Evolutionary conservation across 129 eudicot species (phyloP).

Genomic region (Pulicaria dysenterica): DNA sequence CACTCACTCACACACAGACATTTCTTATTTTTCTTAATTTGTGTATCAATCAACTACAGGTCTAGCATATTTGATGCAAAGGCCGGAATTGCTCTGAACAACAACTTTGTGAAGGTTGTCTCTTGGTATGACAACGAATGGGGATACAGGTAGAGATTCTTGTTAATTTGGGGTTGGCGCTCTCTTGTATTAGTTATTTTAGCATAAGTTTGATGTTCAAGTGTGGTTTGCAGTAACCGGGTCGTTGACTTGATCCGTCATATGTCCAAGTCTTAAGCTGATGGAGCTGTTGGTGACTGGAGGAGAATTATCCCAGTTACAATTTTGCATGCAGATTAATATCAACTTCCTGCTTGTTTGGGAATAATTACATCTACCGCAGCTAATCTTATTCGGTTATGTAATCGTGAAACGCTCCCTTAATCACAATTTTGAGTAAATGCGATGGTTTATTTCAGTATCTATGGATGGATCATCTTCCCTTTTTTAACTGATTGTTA

Average conservation of each 20-base stretch:
- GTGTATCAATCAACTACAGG: conserved; percentile 29
- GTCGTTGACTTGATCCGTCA: conserved; percentile 82
- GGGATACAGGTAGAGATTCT: conserved; percentile 73
- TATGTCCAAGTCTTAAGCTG: conserved; percentile 52
- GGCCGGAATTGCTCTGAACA: conserved; percentile 82
- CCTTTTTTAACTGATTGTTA: too few relatives aligned
- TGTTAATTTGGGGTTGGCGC: not conserved
- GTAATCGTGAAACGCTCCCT: conserved; percentile 18
- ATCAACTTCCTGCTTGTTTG: conserved; percentile 17
- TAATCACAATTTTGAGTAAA: conserved; percentile 35
- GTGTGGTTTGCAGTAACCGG: conserved; percentile 59
- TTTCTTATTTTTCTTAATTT: too few relatives aligned
- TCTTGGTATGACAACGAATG: conserved; percentile 95
- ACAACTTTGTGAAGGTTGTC: conserved; percentile 81
- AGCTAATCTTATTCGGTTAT: not conserved
- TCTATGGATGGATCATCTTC: not conserved
- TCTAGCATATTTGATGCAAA: conserved; percentile 80
- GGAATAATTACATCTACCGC: conserved; percentile 14
- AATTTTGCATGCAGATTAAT: conserved; percentile 5
- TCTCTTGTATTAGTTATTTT: not conserved
- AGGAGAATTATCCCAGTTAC: not conserved
- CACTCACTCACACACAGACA: too few relatives aligned
- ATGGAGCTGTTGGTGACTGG: conserved; percentile 3
- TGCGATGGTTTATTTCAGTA: conserved; percentile 14
- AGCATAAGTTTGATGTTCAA: not conserved